These are phyloP conservation scores for Pleurotus tuoliensis DNA, from an alignment of 768 basidiomycete species.

Conservation along the genomic window DNA sequence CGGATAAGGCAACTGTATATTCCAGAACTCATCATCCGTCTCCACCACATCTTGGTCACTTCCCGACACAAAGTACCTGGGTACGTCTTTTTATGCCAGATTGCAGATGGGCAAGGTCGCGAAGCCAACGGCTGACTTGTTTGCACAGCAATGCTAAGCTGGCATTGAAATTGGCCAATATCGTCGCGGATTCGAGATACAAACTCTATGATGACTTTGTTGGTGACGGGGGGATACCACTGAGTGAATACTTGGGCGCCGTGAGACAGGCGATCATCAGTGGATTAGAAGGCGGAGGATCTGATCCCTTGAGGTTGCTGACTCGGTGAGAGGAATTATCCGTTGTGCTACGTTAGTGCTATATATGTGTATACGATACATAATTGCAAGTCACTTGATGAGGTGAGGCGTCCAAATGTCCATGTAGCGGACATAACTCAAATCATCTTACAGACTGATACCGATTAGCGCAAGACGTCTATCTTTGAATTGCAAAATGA, in stretches of 20 bases:
- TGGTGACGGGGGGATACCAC: constrained; percentile 49
- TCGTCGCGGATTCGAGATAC: constrained; percentile 86
- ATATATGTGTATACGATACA: background rate
- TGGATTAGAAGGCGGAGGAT: constrained; percentile 69
- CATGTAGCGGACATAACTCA: no score
- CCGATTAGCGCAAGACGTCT: background rate
- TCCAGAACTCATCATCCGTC: constrained; percentile 83
- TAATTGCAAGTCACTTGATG: background rate
- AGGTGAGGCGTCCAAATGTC: no score
- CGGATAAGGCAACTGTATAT: constrained; percentile 87
- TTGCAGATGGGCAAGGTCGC: background rate
- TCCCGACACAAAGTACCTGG: constrained; percentile 63
- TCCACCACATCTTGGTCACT: constrained; percentile 68
- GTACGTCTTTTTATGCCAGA: constrained; percentile 37
- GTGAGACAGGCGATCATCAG: constrained; percentile 71
- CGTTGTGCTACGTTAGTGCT: background rate
- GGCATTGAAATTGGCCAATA: constrained; percentile 72
- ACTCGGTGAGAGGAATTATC: constrained; percentile 50
- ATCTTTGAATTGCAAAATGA: background rate
- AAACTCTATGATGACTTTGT: constrained; percentile 85
- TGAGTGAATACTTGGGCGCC: constrained; percentile 72
- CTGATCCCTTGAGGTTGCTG: constrained; percentile 65
- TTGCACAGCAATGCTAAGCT: constrained; percentile 65
- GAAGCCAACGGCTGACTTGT: background rate
- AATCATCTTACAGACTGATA: no score